A percentile compares a stretch with the other conserved stretches of the same genome.
Evolutionary conservation across 208 protist genomes (phyloP).

Genomic region (Balamuthia mandrillaris): DNA sequence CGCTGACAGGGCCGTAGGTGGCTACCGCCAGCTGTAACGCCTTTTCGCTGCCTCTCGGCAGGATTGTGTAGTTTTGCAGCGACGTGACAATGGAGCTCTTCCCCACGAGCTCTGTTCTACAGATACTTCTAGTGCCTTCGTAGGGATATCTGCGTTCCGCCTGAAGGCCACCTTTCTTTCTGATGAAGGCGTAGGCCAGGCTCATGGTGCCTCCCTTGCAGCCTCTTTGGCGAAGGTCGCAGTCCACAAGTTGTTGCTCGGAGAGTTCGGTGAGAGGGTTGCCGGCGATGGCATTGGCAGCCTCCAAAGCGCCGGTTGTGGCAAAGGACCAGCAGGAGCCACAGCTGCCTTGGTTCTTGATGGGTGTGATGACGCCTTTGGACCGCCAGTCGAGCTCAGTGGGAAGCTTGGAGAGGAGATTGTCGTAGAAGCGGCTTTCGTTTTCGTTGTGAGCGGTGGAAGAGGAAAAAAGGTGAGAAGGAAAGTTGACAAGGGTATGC

Average conservation of each 20-base stretch:
- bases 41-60: neutral
- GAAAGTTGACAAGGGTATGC: neutral
- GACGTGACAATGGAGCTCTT: no score
- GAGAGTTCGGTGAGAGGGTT: conserved; percentile 18
- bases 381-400: conserved; percentile 77
- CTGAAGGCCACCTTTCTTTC: neutral
- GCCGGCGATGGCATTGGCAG: conserved; percentile 59
- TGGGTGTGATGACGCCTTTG: conserved; percentile 79
- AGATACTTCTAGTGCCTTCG: no score
- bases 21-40: conserved; percentile 71
- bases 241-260: conserved; percentile 62
- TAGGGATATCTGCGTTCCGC: neutral
- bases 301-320: conserved; percentile 85
- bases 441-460: no score
- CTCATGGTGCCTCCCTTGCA: conserved; percentile 51
- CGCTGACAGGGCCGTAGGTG: conserved; percentile 75
- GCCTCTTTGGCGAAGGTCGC: conserved; percentile 45
- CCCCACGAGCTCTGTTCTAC: neutral
- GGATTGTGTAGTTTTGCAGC: neutral
- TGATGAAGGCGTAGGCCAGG: conserved; percentile 44
- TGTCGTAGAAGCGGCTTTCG: no score
- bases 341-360: conserved; percentile 92
- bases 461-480: neutral
- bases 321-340: conserved; percentile 95
- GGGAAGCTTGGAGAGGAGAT: no score